These are phyloP conservation scores for Schizophyllum amplum DNA, from an alignment of 1,284 basidiomycete species.

Conservation along the genomic window DNA sequence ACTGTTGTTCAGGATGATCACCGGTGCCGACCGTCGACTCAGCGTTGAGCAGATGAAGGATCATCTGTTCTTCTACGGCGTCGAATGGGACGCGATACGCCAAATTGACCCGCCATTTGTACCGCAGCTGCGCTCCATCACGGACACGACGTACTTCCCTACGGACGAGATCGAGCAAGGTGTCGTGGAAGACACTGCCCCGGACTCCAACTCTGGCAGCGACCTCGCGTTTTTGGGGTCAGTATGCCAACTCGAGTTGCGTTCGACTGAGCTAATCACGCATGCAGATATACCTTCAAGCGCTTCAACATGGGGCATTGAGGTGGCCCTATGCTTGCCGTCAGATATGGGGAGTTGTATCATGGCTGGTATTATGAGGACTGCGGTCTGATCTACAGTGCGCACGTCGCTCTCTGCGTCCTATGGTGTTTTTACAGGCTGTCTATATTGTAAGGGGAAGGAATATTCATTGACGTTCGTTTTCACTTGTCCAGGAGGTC, in stretches of 20 bases:
- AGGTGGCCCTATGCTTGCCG: neutral
- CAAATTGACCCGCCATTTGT: constrained; percentile 94
- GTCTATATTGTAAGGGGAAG: neutral
- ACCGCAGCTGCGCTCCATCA: constrained; percentile 85
- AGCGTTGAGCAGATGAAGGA: constrained; percentile 85
- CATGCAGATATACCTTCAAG: constrained; percentile 67
- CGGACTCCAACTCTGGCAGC: constrained; percentile 49
- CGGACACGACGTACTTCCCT: constrained; percentile 96
- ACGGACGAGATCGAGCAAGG: constrained; percentile 93
- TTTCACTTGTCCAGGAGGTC: neutral
- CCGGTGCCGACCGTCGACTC: constrained; percentile 76
- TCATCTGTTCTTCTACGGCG: constrained; percentile 96
- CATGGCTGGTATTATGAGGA: neutral
- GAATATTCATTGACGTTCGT: neutral
- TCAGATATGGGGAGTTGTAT: neutral
- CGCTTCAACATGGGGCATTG: constrained; percentile 33
- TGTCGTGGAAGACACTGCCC: constrained; percentile 54
- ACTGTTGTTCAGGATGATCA: constrained; percentile 56
- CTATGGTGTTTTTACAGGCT: neutral
- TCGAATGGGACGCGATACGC: constrained; percentile 88
- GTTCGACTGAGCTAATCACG: constrained; percentile 5
- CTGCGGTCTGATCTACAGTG: neutral
- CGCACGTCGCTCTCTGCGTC: neutral
- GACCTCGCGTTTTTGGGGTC: constrained; percentile 93
- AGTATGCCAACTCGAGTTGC: constrained; percentile 21